phyloP scores from a whole-genome alignment of 2,329 filamentous ascomycete genomes.

The Claviceps arundinis region DNA sequence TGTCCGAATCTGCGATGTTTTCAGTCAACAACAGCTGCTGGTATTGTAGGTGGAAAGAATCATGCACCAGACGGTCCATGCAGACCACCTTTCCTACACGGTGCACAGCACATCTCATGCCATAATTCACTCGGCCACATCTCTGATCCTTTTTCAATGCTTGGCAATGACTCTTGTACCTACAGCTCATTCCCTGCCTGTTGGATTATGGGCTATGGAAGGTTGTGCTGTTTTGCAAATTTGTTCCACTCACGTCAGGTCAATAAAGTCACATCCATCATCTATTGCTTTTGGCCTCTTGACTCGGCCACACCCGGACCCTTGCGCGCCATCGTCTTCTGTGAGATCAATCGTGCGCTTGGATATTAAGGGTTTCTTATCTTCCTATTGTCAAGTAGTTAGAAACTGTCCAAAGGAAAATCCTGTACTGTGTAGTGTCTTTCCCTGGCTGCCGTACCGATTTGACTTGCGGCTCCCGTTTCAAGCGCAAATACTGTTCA shows the following conservation, averaged over 20 bases:
- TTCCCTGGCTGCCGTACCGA: not conserved
- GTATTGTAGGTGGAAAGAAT: too few species aligned
- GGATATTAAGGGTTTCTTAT: not conserved
- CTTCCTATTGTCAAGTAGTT: not conserved
- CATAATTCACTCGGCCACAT: not conserved
- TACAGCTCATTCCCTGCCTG: not conserved
- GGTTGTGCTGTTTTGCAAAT: not conserved
- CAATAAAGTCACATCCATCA: not conserved
- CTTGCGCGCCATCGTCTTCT: not conserved
- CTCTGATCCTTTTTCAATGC: not conserved
- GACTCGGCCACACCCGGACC: not conserved
- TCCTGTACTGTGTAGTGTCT: too few species aligned
- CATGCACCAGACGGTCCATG: too few species aligned
- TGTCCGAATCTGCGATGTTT: too few species aligned
- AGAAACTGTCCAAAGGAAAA: not conserved
- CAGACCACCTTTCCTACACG: too few species aligned
- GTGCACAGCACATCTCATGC: not conserved
- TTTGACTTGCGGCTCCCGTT: conserved; percentile 3
- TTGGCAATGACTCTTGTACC: not conserved
- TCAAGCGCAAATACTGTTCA: conserved; percentile 7
- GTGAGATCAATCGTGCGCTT: conserved; percentile 7
- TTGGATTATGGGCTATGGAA: not conserved
- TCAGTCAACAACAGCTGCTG: too few species aligned
- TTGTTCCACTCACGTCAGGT: not conserved
- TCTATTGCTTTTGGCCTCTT: not conserved